A percentile compares a stretch with the other conserved stretches of the same genome.
Evolutionary conservation across 75 land plant species (phyloP).

Genomic region (Cupressus sempervirens): DNA sequence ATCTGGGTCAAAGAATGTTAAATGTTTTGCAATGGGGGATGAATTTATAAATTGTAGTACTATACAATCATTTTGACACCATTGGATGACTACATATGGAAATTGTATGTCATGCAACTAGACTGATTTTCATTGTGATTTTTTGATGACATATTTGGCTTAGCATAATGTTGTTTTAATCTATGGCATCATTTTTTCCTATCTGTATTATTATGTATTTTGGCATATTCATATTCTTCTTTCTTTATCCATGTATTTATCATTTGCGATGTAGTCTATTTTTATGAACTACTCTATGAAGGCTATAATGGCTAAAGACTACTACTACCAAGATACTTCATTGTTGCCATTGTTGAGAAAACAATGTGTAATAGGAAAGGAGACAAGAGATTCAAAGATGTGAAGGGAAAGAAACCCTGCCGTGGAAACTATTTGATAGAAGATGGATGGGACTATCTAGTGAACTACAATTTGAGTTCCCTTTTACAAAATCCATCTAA

Average conservation of each 20-base stretch:
- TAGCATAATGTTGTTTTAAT: not conserved
- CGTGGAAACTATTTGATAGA: constrained; percentile 36
- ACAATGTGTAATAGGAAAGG: constrained; percentile 20
- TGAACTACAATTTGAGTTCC: constrained; percentile 10
- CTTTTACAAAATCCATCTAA: not conserved
- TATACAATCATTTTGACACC: constrained; percentile 12
- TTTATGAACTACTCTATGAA: constrained; percentile 43
- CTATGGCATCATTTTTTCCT: not conserved
- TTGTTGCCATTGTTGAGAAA: constrained; percentile 35
- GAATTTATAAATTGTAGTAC: constrained; percentile 25
- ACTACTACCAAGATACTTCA: constrained; percentile 19
- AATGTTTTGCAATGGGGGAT: constrained; percentile 37
- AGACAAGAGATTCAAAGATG: constrained; percentile 20
- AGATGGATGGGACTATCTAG: constrained; percentile 43
- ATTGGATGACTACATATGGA: constrained; percentile 23
- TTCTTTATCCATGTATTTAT: not conserved
- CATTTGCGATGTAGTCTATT: no score
- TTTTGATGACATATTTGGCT: not conserved
- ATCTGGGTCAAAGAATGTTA: not conserved
- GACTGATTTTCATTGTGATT: not conserved
- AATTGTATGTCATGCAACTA: constrained; percentile 17
- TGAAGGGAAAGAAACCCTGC: constrained; percentile 32
- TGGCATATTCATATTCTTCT: not conserved
- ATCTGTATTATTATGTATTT: not conserved
- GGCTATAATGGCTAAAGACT: constrained; percentile 35